Conservation (phyloP, 2,329 filamentous ascomycete genomes). For the Alternaria infectoria region DNA sequence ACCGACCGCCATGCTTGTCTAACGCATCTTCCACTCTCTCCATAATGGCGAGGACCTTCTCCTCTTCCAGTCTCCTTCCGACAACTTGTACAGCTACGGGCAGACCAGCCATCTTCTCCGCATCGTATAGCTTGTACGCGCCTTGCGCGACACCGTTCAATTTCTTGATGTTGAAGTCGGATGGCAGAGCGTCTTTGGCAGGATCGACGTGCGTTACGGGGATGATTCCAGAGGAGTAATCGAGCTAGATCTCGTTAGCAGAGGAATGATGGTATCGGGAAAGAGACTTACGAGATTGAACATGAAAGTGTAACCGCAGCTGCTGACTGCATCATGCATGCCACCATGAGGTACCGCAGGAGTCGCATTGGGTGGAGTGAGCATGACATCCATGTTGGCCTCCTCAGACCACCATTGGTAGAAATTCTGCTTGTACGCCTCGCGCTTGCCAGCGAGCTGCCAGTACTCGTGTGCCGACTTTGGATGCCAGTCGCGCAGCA, state of each 20-base stretch:
- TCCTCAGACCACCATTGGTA: constrained; percentile 83
- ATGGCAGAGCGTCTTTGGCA: constrained; percentile 68
- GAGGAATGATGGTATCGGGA: neutral
- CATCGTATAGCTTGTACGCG: constrained; percentile 86
- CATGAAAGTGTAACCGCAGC: constrained; percentile 90
- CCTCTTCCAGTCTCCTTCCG: constrained; percentile 79
- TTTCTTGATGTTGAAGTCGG: constrained; percentile 64
- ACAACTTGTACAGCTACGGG: constrained; percentile 88
- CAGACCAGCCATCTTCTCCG: constrained; percentile 81
- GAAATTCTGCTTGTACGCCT: constrained; percentile 78
- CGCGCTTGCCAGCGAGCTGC: constrained; percentile 77
- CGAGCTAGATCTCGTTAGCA: constrained; percentile 62
- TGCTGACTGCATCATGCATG: constrained; percentile 84
- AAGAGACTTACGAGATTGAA: constrained; percentile 76
- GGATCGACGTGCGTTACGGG: constrained; percentile 86
- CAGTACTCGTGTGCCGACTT: constrained; percentile 82
- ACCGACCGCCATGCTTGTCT: constrained; percentile 59
- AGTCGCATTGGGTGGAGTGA: constrained; percentile 87
- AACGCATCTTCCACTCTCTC: constrained; percentile 77
- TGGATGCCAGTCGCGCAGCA: constrained; percentile 74
- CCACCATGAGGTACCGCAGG: constrained; percentile 85
- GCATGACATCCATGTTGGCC: constrained; percentile 73
- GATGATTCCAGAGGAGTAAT: constrained; percentile 82
- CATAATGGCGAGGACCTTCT: constrained; percentile 86
- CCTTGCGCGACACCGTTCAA: constrained; percentile 82